Base-by-base conservation (phyloP, 768 basidiomycete genomes). In the Phlebiopsis gigantea region DNA sequence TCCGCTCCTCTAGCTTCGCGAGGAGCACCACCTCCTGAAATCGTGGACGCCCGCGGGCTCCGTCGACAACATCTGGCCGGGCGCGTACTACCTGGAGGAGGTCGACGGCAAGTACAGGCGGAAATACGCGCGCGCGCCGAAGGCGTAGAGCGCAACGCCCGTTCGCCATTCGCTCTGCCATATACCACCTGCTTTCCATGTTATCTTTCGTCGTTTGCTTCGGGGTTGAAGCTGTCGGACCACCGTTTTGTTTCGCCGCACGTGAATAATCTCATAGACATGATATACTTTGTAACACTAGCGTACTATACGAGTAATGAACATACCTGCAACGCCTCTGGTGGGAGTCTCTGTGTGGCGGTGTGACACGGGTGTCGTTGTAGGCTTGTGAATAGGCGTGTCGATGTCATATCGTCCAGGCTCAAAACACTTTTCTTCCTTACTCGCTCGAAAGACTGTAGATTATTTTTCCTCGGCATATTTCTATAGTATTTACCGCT, bases 11-110 rank as follows among this genome's bases (percentile, higher is more conserved):
- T 63, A 95, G 94, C 85, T 98, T 51, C 91, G 96, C 42, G 96
- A 98, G 76, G 87, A 90, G 75, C 96, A 95, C 79, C 94, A 98
- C 80, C 96, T 95, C 65, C 84, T 91, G 15, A 83, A 79, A 24
- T 78, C 84, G 63, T 99, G 90, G 77, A 81, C 81, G 2, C 97
- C 97, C 12, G 79, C 82, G 50, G 97, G 97, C 46, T 85, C 84
- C 22, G 71, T 94, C 57, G 90, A 94, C 59, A 88, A 97, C 80
- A 88, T 99, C 71, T 94, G 92, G 90, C 87, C 90, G 3, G 94
- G 94, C 45, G 78, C 88, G 19, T 98, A 88, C 77, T 98, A 98
- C 80, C 88, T 99, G 62, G 86, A 87, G 61, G 81, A 78, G 68
- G 87, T 96, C 65, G 97, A 98, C 74, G 75, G 78, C 65, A 94